Evolutionary conservation across 768 basidiomycete species (phyloP).

Genomic region (Podaxis sp.): DNA sequence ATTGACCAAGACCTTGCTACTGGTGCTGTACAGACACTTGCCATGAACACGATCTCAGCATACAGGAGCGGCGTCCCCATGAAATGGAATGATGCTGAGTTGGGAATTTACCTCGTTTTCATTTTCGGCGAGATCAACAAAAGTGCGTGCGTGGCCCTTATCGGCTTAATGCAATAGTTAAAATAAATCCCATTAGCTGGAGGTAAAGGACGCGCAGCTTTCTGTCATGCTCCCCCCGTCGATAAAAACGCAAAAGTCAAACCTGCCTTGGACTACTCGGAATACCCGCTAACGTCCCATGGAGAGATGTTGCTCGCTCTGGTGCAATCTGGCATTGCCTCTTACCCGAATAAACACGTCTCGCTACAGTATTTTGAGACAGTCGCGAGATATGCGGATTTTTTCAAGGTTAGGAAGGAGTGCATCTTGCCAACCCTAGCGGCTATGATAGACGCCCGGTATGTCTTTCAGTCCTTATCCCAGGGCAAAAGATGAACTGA

Average conservation of each 20-base stretch:
- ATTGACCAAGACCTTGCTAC: constrained; percentile 88
- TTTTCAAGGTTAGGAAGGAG: constrained; percentile 92
- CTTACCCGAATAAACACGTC: constrained; percentile 82
- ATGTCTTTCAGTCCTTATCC: constrained; percentile 24
- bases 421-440: constrained; percentile 85
- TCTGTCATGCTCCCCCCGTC: constrained; percentile 73
- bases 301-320: constrained; percentile 88
- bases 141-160: constrained; percentile 45
- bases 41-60: constrained; percentile 70
- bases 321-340: constrained; percentile 77
- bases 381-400: constrained; percentile 88
- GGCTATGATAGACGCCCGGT: constrained; percentile 85
- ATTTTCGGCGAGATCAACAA: constrained; percentile 94
- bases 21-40: constrained; percentile 67
- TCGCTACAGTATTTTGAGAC: constrained; percentile 93
- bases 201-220: constrained; percentile 80
- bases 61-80: constrained; percentile 62
- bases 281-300: constrained; percentile 82
- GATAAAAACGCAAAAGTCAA: constrained; percentile 64
- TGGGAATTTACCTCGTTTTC: constrained; percentile 90
- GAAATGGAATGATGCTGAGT: constrained; percentile 91
- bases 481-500: constrained; percentile 3
- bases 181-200: constrained; percentile 41
- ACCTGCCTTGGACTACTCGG: constrained; percentile 61
- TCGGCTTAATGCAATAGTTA: background rate